Percentiles rank a stretch among this genome's conserved stretches.
Conservation (phyloP, 306 rosid genomes). For the Cicer pinnatifidum region DNA sequence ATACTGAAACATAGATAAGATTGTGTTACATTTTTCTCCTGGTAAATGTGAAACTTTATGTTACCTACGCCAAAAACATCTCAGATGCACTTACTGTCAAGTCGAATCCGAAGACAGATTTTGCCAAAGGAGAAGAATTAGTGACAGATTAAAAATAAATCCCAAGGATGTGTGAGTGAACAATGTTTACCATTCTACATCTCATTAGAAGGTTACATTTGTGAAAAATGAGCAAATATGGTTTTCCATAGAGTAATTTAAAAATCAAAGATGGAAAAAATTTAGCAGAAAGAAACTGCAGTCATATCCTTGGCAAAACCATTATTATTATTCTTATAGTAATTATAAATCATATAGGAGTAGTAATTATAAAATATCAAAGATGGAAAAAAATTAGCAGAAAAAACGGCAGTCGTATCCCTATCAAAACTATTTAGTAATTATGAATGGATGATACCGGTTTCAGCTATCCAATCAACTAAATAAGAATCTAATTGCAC, state of each 20-base stretch:
- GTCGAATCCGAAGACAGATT: conserved; percentile 33
- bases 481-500: conserved; percentile 27
- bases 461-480: conserved; percentile 33
- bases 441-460: conserved; percentile 14
- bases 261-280: conserved; percentile 24
- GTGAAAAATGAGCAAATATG: conserved; percentile 18
- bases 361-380: neutral
- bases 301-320: neutral
- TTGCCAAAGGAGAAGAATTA: conserved; percentile 30
- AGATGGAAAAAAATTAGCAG: conserved; percentile 24
- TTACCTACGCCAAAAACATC: conserved; percentile 3
- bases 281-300: conserved; percentile 21
- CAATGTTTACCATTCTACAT: conserved; percentile 26
- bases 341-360: neutral
- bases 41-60: conserved; percentile 2
- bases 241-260: conserved; percentile 4
- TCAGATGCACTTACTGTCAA: conserved; percentile 9
- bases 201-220: conserved; percentile 18
- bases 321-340: conserved; percentile 6
- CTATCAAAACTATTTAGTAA: conserved; percentile 18
- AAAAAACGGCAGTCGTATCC: neutral
- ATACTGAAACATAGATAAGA: conserved; percentile 3
- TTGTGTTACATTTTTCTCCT: conserved; percentile 2
- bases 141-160: conserved; percentile 30
- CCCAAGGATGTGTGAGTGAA: conserved; percentile 27